Evolutionary conservation across 768 basidiomycete species (phyloP), one percentile per base, ranked within the genome.

Genomic region (Suillus americanus): DNA sequence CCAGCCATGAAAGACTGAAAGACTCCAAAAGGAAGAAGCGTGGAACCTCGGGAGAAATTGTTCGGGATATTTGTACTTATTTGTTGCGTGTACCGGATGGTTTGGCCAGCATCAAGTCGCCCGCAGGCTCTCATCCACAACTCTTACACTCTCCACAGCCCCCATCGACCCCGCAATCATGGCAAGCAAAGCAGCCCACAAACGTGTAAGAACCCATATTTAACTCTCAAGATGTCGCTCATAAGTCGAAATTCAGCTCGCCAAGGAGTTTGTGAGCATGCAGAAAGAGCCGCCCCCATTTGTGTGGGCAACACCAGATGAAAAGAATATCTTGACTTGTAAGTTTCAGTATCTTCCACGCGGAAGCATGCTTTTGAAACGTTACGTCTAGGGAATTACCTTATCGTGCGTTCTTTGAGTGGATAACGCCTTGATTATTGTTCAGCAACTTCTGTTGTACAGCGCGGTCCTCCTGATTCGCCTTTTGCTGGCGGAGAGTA

Each of bases 301-400:
- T 77, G 89, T 98, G 25, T 96, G 92, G 90, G 96, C 97, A 45
- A 85, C 85, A 37, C 97, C 97, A 16, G 95, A 97, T 71, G 97
- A 99, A 85, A 95, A 95, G 88, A 97, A 98, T 77, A 96, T 98
- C 70, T 77, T 98, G 60, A 95, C 86, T 62, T 98, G 95, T 97
- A 75, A 78, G 95, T 83, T 20, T 18, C 56, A 5, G 38, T 60
- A 57, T 33, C 23, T 37, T 23, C 61, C 65, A 59, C 35, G 61
- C 61, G 56, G 61, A 64, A 66, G 63, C 25, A 5, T 30, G 13
- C 45, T 7, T 59, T 59, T 65, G 23, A 77, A 66, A 40, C 25
- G 48, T 30, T 64, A 63, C n/a, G 55, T 33, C 38, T 69, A 97
- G 95, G 95, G 95, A 94, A 97, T 78, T 98, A 87, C 78, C 88